These are phyloP conservation scores for Collybiopsis confluens DNA, from an alignment of 768 basidiomycete genomes.

Conservation along the genomic window DNA sequence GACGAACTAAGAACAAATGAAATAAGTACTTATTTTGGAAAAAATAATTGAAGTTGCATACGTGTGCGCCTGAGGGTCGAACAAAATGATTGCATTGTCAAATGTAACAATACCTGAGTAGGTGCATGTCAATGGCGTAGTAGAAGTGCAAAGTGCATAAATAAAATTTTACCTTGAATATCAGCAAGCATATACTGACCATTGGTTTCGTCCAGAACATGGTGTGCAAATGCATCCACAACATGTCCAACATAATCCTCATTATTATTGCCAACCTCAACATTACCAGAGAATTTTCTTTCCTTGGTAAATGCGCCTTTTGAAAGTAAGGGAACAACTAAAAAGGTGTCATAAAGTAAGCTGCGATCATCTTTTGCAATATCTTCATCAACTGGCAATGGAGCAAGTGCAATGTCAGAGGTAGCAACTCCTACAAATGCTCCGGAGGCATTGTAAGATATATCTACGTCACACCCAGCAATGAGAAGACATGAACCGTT, in stretches of 20 bases:
- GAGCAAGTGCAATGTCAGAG: background rate
- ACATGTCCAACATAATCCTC: slow-evolving; percentile 13
- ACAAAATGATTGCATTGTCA: no score
- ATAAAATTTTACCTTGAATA: slow-evolving; percentile 24
- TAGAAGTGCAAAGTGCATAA: no score
- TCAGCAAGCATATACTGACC: slow-evolving; percentile 12
- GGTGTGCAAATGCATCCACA: slow-evolving; percentile 20
- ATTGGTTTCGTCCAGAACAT: slow-evolving; percentile 14
- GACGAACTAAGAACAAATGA: background rate
- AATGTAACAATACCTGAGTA: no score
- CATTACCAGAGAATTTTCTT: slow-evolving; percentile 15
- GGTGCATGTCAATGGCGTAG: no score
- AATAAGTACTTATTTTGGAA: background rate
- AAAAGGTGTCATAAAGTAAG: background rate
- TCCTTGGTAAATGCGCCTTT: background rate
- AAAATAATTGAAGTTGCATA: no score
- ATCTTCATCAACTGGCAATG: background rate
- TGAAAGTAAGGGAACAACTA: background rate
- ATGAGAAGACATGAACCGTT: no score
- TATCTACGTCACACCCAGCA: no score
- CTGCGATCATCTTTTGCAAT: background rate
- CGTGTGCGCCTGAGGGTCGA: no score
- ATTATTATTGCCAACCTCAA: slow-evolving; percentile 9
- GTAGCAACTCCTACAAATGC: background rate
- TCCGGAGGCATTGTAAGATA: background rate